Base-by-base conservation (phyloP, 352 stramenopile genomes). In the Pythium myriotylum region DNA sequence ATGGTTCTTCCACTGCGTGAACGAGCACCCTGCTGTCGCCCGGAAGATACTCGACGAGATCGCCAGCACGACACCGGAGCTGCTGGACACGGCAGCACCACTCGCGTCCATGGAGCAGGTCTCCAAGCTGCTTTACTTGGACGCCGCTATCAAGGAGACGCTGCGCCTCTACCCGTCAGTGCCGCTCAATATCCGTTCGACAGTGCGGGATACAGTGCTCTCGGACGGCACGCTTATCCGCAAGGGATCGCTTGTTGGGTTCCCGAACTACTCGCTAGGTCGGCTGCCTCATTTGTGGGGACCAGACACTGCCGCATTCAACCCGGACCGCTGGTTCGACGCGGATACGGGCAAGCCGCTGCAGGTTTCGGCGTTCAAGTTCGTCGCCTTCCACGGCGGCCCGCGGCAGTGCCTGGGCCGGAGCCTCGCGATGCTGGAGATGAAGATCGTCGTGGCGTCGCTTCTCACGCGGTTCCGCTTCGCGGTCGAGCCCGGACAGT, bases 401-500 rank as follows among this genome's bases (percentile, higher is more conserved):
- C 80, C 79, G 9, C 75, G 87, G 24, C 29, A 35, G 29, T 35
- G 29, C 29, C 29, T 95, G 1, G 89, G 89, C 22, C 83, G 75
- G 52, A 79, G 79, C 22, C 65, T 97, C 0, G 88, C 89, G 17
- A 85, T 95, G 68, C 61, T 94, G 2, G 81, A 96, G 72, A 91
- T 94, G 68, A 93, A 94, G 72, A 59, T 94, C 41, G 72, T 90
- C 12, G 56, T 89, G 13, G 62, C 72, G 3, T 67, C 69, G 4
- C 46, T 96, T 23, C 37, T 96, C 22, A 68, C 67, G 33, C 82
- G 81, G 37, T 94, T 92, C 29, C 54, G 78, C 20, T 51, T 95
- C 13, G 26, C 76, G 22, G 39, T 86, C 8, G 17, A 70, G 24
- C 59, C 72, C 3, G 55, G 58, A 0, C 56, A 85, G 37, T 19